phyloP scores from a whole-genome alignment of 805 yeast species.

The Tetrapisispora pingtungensis region DNA sequence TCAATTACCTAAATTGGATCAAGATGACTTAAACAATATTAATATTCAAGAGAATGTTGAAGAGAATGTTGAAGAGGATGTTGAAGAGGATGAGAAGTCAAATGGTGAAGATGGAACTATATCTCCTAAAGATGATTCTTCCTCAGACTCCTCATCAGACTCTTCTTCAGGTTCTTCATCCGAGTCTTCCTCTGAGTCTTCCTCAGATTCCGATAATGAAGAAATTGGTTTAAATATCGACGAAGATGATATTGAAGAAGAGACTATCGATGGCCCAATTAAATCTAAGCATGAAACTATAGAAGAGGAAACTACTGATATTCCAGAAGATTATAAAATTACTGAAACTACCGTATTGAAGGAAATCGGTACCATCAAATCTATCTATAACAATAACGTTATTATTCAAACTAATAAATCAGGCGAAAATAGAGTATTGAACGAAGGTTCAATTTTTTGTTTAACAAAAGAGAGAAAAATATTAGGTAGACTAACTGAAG shows the following conservation, averaged over 20 bases:
- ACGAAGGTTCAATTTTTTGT: conserved; percentile 73
- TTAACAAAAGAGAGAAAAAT: conserved; percentile 58
- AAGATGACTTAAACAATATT: conserved; percentile 12
- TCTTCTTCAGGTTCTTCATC: background rate
- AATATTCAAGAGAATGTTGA: background rate
- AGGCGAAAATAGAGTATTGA: conserved; percentile 76
- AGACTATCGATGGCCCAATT: conserved; percentile 54
- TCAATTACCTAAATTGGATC: conserved; percentile 4
- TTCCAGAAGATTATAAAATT: conserved; percentile 59
- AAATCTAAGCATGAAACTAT: conserved; percentile 64
- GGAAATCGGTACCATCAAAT: conserved; percentile 56
- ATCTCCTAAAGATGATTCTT: background rate
- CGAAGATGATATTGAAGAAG: conserved; percentile 14
- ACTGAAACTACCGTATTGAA: conserved; percentile 56
- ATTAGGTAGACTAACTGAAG: conserved; percentile 69
- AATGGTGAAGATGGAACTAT: too few species aligned
- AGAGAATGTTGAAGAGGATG: background rate
- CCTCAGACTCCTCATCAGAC: background rate
- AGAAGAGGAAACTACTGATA: conserved; percentile 55
- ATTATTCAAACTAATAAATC: conserved; percentile 63
- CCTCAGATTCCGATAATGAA: conserved; percentile 7
- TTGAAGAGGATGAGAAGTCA: too few species aligned
- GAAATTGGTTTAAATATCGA: conserved; percentile 13
- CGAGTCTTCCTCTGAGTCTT: conserved; percentile 10
- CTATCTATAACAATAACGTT: conserved; percentile 61